A percentile compares a stretch with the other conserved stretches of the same genome.
Evolutionary conservation across 1,284 basidiomycete genomes (phyloP).

Genomic region (Rhodofomes roseus): DNA sequence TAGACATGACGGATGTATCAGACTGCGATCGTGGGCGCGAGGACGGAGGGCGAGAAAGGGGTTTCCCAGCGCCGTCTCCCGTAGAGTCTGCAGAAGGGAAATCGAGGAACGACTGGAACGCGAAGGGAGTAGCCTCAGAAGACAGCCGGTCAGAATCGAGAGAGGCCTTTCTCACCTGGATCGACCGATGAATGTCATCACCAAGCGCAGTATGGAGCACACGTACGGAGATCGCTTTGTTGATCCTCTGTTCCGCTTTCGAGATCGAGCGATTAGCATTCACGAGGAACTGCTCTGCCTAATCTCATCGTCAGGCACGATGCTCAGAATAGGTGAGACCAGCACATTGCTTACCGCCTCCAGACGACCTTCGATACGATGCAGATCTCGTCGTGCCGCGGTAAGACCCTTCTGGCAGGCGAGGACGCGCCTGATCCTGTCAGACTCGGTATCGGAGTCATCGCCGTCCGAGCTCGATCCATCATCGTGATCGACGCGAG

Average conservation of each 20-base stretch:
- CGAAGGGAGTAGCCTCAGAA: conserved; percentile 8
- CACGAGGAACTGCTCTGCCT: conserved; percentile 53
- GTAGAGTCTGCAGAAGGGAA: background rate
- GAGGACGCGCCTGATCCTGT: background rate
- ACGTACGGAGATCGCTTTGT: conserved; percentile 45
- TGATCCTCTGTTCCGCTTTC: conserved; percentile 38
- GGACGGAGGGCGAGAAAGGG: background rate
- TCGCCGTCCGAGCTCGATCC: background rate
- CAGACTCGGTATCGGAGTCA: background rate
- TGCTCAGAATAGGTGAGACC: background rate
- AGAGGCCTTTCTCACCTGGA: conserved; percentile 19
- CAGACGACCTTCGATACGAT: conserved; percentile 46
- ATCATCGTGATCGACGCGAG: background rate
- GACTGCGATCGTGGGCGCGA: conserved; percentile 12
- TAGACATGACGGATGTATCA: conserved; percentile 22
- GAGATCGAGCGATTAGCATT: conserved; percentile 48
- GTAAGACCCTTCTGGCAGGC: conserved; percentile 34
- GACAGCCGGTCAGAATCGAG: conserved; percentile 17
- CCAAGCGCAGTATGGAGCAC: conserved; percentile 1
- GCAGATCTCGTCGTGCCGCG: conserved; percentile 51
- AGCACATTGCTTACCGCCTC: conserved; percentile 30
- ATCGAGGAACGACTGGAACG: conserved; percentile 6
- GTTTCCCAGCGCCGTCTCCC: background rate
- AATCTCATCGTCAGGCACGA: background rate
- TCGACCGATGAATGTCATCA: background rate